Evolutionary conservation across 202 grass and related monocot genomes (phyloP), one percentile per base, ranked within the genome.

Genomic region (Miscanthus sacchariflorus): DNA sequence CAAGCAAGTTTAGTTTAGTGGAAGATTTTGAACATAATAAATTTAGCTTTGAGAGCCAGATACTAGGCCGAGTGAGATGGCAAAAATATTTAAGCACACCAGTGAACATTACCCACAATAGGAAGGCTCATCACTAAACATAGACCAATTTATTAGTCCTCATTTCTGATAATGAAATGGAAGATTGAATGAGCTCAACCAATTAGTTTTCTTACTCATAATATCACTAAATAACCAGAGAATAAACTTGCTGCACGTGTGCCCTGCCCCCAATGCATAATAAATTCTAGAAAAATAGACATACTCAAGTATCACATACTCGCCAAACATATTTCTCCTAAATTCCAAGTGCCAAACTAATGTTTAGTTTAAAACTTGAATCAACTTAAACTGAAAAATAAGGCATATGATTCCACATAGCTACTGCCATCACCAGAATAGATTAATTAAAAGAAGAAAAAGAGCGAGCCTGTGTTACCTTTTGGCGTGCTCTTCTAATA

Each of bases 401-500:
- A 9, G 3, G 6, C 8, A 63, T 72, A 48, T 38, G 19, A 14
- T 4, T 49, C 50, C 39, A 64, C 42, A 76, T 67, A 28, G 39
- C 58, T 18, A 56, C 15, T 63, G 56, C 5, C 54, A 35, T 23
- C 33, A 21, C n/a, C 11, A 58, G 23, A 68, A 44, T 33, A 46
- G 5, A 43, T 70, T 25, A 70, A 18, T 7, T 7, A 77, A 14
- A 54, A 43, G 39, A 85, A 80, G 83, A 23, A 2, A 17, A 2
- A 43, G 39, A 17, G 42, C 39, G 18, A 40, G 1, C 8, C 18
- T 18, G 17, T 6, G 36, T 85, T 90, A 99, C 96, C 92, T 99
- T 99, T 89, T 99, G 94, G 33, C 96, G 94, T 58, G 96, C 96
- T 91, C 94, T 93, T 90, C 96, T 99, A 72, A 99, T 95, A 87